Percentiles rank a stretch among this genome's conserved stretches.
Evolutionary conservation across 2,329 filamentous ascomycete species (phyloP).

Genomic region (Exophiala alcalophila): DNA sequence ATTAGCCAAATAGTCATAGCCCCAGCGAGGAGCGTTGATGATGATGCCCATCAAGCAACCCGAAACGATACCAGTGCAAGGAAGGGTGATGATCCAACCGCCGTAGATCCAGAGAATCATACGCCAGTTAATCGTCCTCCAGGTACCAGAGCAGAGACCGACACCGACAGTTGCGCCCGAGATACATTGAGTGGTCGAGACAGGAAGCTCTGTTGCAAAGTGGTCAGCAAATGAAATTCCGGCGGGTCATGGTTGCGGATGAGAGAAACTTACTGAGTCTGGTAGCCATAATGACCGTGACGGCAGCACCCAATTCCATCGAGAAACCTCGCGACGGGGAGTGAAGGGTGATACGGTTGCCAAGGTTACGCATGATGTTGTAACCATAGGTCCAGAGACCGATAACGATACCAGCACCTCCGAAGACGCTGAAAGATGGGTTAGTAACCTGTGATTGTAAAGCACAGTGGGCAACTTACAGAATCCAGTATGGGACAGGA

Average conservation of each 20-base stretch:
- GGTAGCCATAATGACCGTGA: conserved; percentile 72
- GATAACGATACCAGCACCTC: conserved; percentile 60
- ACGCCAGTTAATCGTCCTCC: conserved; percentile 72
- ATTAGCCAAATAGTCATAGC: too few species aligned
- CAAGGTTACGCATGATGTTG: conserved; percentile 84
- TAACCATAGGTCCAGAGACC: conserved; percentile 75
- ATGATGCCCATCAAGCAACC: conserved; percentile 52
- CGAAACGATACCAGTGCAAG: conserved; percentile 57
- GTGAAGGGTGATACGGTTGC: conserved; percentile 74
- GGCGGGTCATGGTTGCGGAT: too few species aligned
- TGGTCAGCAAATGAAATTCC: too few species aligned
- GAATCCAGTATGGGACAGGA: conserved; percentile 69
- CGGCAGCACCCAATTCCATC: conserved; percentile 76
- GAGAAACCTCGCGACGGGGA: conserved; percentile 58
- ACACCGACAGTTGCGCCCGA: conserved; percentile 59
- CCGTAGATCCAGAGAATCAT: conserved; percentile 64
- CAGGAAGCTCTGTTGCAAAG: conserved; percentile 53
- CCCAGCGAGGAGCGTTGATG: conserved; percentile 59
- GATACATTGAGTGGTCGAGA: conserved; percentile 78
- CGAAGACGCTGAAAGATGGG: too few species aligned
- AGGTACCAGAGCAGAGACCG: conserved; percentile 64
- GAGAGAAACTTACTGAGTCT: conserved; percentile 53
- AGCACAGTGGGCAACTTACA: too few species aligned
- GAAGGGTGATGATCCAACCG: conserved; percentile 65
- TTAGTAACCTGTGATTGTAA: too few species aligned